phyloP scores from a whole-genome alignment of 176 grass and related monocot species.

The Cenchrus fungigraminus region DNA sequence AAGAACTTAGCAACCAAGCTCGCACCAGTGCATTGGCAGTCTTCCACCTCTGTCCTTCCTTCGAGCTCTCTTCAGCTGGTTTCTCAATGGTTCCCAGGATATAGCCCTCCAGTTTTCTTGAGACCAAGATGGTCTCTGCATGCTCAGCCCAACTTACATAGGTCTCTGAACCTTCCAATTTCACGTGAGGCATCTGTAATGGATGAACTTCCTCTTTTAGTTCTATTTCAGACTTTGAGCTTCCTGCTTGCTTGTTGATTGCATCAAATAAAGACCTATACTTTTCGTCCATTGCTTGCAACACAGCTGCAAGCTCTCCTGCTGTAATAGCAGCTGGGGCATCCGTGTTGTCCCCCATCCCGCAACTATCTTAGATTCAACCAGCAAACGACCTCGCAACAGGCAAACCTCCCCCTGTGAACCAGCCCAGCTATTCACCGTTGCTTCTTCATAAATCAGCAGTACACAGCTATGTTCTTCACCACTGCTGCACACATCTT shows the following conservation, averaged over 20 bases:
- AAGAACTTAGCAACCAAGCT: background rate
- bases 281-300: constrained; percentile 6
- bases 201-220: background rate
- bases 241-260: background rate
- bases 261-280: constrained; percentile 5
- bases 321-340: background rate
- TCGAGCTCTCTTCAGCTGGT: background rate
- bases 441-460: no score
- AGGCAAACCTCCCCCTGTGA: no score
- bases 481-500: no score
- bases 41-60: background rate
- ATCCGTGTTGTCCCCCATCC: background rate
- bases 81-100: background rate
- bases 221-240: background rate
- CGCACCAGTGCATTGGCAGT: background rate
- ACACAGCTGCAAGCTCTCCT: background rate
- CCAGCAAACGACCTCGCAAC: no score
- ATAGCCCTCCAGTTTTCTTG: background rate
- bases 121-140: constrained; percentile 2
- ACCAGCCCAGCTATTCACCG: no score
- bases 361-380: no score
- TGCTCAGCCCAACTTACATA: background rate
- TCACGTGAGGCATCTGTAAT: background rate
- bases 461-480: no score
- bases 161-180: background rate